phyloP scores from a whole-genome alignment of 2,329 filamentous ascomycete genomes.

The Trichoderma simmonsii region DNA sequence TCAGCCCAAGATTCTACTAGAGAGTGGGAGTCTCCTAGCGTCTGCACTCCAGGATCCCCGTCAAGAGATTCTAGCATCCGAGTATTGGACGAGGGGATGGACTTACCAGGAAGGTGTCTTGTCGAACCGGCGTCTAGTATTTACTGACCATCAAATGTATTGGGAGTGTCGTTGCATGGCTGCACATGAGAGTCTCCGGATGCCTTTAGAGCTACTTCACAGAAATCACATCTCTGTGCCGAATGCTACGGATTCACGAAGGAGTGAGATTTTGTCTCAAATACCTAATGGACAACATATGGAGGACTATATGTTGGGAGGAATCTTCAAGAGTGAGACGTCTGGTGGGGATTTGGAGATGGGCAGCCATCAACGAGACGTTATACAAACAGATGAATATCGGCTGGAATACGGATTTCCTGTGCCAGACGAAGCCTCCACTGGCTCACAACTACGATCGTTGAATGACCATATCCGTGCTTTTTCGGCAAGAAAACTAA shows the following conservation, averaged over 20 bases:
- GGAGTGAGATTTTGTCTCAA: neutral
- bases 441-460: neutral
- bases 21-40: neutral
- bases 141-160: constrained; percentile 26
- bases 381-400: constrained; percentile 4
- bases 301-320: constrained; percentile 7
- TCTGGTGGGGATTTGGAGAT: neutral
- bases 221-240: neutral
- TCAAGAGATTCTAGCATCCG: constrained; percentile 12
- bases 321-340: constrained; percentile 9
- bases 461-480: constrained; percentile 15
- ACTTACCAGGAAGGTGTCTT: constrained; percentile 22
- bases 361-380: neutral
- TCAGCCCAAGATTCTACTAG: neutral
- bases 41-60: constrained; percentile 11
- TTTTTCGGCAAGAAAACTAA: constrained; percentile 9
- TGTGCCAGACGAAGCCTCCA: neutral
- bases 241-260: neutral
- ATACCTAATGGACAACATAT: neutral
- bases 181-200: neutral
- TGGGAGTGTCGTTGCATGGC: constrained; percentile 24
- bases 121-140: constrained; percentile 21
- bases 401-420: constrained; percentile 13
- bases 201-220: constrained; percentile 5
- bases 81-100: constrained; percentile 20